Evolutionary conservation across 176 grass and related monocot species (phyloP).

Genomic region (Cenchrus americanus): DNA sequence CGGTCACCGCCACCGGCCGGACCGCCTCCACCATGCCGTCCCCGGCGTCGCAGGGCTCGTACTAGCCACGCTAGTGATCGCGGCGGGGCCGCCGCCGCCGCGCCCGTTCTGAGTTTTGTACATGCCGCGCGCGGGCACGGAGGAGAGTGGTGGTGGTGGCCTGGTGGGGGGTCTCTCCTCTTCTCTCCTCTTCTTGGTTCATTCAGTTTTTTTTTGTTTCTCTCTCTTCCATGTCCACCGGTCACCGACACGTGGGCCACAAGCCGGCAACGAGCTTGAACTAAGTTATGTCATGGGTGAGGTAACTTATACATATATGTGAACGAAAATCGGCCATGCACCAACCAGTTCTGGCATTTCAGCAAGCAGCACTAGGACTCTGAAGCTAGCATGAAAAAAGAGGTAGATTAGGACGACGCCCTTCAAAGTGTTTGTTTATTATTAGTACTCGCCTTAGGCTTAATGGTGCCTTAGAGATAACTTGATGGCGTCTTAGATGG

Average conservation of each 20-base stretch:
- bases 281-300: not conserved
- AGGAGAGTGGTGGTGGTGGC: constrained; percentile 21
- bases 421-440: too few species aligned
- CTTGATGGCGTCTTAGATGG: too few species aligned
- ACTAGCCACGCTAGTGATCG: not conserved
- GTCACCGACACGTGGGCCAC: constrained; percentile 6
- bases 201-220: not conserved
- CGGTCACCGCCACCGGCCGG: constrained; percentile 15
- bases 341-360: not conserved
- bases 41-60: constrained; percentile 47
- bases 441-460: too few species aligned
- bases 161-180: too few species aligned
- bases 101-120: constrained; percentile 41
- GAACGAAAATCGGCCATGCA: not conserved
- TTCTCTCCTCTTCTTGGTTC: too few species aligned
- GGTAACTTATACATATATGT: constrained; percentile 24
- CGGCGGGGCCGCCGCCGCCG: too few species aligned
- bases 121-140: constrained; percentile 32
- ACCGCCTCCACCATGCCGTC: constrained; percentile 45
- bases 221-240: not conserved
- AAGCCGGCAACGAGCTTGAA: not conserved
- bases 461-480: too few species aligned
- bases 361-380: too few species aligned
- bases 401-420: too few species aligned
- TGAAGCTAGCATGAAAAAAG: too few species aligned